phyloP scores from a whole-genome alignment of 2,329 filamentous ascomycete genomes.

The Pseudogymnoascus sp. region DNA sequence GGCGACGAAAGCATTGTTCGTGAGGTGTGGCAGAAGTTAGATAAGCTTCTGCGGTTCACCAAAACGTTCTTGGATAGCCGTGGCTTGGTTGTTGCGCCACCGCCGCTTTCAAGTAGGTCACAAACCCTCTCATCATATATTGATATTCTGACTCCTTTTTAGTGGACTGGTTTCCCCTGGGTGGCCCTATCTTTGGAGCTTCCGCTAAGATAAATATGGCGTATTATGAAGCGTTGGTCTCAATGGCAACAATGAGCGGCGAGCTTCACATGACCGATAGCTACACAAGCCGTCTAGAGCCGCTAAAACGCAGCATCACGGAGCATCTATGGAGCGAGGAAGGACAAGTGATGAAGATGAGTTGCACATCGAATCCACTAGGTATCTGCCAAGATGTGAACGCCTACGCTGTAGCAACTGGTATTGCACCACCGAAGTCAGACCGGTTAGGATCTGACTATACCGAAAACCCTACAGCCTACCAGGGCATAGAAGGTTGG shows the following conservation, averaged over 20 bases:
- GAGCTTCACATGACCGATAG: constrained; percentile 1
- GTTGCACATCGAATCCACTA: constrained; percentile 12
- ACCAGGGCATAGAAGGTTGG: constrained; percentile 15
- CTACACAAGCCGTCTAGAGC: constrained; percentile 11
- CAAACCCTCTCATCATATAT: not conserved
- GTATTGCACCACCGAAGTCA: constrained; percentile 12
- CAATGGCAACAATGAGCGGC: constrained; percentile 17
- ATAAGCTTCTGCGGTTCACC: constrained; percentile 16
- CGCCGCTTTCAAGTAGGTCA: constrained; percentile 16
- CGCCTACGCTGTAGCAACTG: constrained; percentile 15
- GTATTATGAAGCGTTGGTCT: constrained; percentile 18
- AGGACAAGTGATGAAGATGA: constrained; percentile 15
- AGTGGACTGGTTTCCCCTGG: constrained; percentile 20
- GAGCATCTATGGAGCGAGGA: constrained; percentile 16
- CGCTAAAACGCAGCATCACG: constrained; percentile 15
- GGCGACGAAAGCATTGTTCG: constrained; percentile 13
- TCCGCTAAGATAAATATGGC: constrained; percentile 20
- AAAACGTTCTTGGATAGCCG: constrained; percentile 14
- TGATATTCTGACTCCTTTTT: constrained; percentile 1
- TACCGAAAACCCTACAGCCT: constrained; percentile 13
- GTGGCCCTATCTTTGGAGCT: constrained; percentile 18
- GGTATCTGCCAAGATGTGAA: constrained; percentile 20
- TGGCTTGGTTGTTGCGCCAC: constrained; percentile 18
- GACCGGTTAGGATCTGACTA: constrained; percentile 8
- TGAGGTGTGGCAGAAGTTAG: constrained; percentile 14